Base-by-base conservation (phyloP, 192 early-diverging fungal species). In the Entomortierella chlamydospora region DNA sequence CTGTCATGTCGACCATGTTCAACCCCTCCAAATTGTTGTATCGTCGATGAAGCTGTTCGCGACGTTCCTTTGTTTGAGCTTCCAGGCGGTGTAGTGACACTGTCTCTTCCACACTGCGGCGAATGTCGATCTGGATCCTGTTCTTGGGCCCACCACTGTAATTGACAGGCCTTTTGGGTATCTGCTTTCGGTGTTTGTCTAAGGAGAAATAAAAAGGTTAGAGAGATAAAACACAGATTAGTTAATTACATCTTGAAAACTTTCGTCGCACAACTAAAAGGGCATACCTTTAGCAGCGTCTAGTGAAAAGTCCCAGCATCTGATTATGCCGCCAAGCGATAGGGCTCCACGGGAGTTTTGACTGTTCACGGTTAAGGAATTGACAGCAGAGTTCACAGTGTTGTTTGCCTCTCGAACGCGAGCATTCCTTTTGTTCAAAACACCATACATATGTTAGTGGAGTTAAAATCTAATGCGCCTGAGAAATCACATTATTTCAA, bases 301-400 rank as follows among this genome's bases (percentile, higher is more conserved):
- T 26, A 85, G 72, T 6, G 82, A 84, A 71, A 91, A 91, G 54
- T 87, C 85, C 88, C 88, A 89, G 13, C 81, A 77, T 63, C 86
- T 85, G 52, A 91, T 65, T 6, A 82, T 58, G 7, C 82, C 70
- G 5, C 88, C 90, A 30, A 86, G 74, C 1, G 82, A 81, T 3
- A 82, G 81, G 0, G 87, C 78, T 4, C 88, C 83, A 28, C 83
- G 76, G 54, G 77, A 84, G 33, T 54, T 45, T 1, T 79, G 34
- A 37, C 69, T 83, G 43, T 74, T 83, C 49, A 84, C 81, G 17
- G 63, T 62, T 47, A 73, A 70, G 29, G 64, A 68, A 30, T 49
- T 68, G 55, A 70, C 61, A 0, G 34, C 37, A 29, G 61, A 31
- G 13, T 22, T 58, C 10, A 41, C 33, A 25, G 39, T 50, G 18